Conservation (phyloP, 176 grass and related monocot genomes). For the Oryza glaberrima region DNA sequence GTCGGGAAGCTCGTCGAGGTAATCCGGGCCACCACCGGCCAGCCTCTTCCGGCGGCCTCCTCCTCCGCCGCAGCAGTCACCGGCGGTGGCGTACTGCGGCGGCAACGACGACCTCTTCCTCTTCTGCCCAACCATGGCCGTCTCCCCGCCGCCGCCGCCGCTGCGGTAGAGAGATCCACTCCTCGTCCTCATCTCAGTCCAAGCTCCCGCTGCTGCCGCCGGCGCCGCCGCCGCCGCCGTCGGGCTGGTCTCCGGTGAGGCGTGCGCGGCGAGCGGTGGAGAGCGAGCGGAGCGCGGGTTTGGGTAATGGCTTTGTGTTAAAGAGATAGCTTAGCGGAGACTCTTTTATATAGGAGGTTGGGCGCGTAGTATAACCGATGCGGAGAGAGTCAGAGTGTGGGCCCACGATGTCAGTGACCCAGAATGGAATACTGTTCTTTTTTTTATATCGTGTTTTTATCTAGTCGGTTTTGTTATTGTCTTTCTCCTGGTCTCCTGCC, state of each 20-base stretch:
- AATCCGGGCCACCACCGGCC: slow-evolving; percentile 32
- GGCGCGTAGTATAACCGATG: neutral
- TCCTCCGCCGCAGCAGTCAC: neutral
- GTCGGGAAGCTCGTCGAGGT: slow-evolving; percentile 62
- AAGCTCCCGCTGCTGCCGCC: neutral
- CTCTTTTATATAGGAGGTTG: slow-evolving; percentile 9
- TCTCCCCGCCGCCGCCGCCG: neutral
- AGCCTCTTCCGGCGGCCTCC: slow-evolving; percentile 1
- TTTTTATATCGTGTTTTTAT: neutral
- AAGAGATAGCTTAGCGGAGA: neutral
- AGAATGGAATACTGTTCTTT: too few relatives aligned
- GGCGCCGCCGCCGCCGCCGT: neutral
- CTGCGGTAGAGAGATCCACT: slow-evolving; percentile 49
- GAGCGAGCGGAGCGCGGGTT: neutral
- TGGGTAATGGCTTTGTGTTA: slow-evolving; percentile 20
- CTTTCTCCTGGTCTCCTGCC: too few relatives aligned
- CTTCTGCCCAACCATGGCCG: neutral
- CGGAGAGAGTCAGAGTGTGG: neutral
- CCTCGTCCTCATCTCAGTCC: slow-evolving; percentile 54
- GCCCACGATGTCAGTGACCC: neutral
- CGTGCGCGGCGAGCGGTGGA: neutral
- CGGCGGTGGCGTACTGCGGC: slow-evolving; percentile 18
- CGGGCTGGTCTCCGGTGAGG: neutral
- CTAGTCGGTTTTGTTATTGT: neutral
- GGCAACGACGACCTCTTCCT: neutral